Base-by-base conservation (phyloP, 257 asterid species). In the Cinchona pubescens region DNA sequence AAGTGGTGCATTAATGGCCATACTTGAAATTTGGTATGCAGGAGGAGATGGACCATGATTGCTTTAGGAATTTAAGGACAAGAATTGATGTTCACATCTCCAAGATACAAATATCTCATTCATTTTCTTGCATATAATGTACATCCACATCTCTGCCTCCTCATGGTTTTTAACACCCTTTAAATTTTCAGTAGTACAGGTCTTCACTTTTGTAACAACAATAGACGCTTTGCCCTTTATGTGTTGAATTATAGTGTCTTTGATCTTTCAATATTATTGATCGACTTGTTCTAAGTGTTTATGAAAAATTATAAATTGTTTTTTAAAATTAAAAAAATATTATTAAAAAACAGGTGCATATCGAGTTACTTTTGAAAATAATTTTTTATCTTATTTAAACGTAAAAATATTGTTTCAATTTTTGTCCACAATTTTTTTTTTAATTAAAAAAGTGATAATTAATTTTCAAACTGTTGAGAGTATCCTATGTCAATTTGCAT, bases 141-240 rank as follows among this genome's bases (percentile, higher is more conserved):
- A 63, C 70, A 69, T 80, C 84, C 84, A 80, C 79, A 59, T 77
- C 80, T 79, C 73, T 72, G 63, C 67, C 67, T 58, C 42, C 60
- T 59, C 16, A 7, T n/a, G n/a, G n/a, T n/a, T n/a, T n/a, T n/a
- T n/a, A n/a, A n/a, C 64, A 59, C 35, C 27, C 27, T 13, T 4
- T 3, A 58, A n/a, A n/a, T n/a, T 25, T 29, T 58, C 32, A 25
- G 35, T 25, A 58, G 15, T 25, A 2, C 35, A 56, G 37, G 27
- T 59, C 18, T 27, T 59, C 27, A 12, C 12, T 2, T 11, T 56
- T 2, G 13, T 4, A 2, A 25, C 34, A 58, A 53, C 27, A 53
- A 53, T 3, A 53, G 7, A 53, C n/a, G 9, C 27, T 53, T 53
- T 21, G 5, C 59, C 27, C 25, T 53, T 53, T 19, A 4, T 53